phyloP scores from a whole-genome alignment of 768 basidiomycete genomes.

The Boletus patriciae region DNA sequence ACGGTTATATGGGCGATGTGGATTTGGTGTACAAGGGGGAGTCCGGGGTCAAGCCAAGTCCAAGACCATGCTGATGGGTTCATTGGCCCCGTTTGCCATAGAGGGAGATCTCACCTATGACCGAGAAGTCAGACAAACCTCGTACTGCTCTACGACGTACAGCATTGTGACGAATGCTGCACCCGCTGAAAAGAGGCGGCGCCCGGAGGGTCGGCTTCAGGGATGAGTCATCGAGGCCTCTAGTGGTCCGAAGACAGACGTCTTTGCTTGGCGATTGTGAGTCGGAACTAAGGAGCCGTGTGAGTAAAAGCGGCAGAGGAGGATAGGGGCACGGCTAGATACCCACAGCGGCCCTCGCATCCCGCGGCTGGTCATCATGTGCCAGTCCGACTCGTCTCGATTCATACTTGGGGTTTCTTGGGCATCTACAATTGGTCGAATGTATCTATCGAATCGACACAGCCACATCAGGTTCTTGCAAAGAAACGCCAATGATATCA shows the following conservation, averaged over 20 bases:
- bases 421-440: constrained; percentile 10
- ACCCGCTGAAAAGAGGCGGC: neutral
- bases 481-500: constrained; percentile 20
- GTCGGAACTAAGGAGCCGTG: constrained; percentile 12
- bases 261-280: neutral
- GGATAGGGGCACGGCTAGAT: constrained; percentile 44
- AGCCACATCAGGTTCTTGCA: constrained; percentile 17
- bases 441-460: constrained; percentile 6
- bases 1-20: neutral
- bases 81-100: neutral
- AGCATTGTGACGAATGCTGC: neutral
- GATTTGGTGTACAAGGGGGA: neutral
- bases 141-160: neutral
- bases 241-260: neutral
- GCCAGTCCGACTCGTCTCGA: constrained; percentile 42
- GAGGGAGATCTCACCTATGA: neutral
- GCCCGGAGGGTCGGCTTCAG: neutral
- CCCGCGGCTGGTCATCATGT: constrained; percentile 31
- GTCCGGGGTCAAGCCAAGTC: constrained; percentile 17
- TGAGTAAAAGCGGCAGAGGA: constrained; percentile 29
- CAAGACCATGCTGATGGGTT: neutral
- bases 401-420: constrained; percentile 27
- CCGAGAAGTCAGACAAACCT: neutral
- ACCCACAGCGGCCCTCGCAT: constrained; percentile 32
- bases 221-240: neutral